Evolutionary conservation across 805 yeast genomes (phyloP).

Genomic region (Saccharomycopsis fodiens): DNA sequence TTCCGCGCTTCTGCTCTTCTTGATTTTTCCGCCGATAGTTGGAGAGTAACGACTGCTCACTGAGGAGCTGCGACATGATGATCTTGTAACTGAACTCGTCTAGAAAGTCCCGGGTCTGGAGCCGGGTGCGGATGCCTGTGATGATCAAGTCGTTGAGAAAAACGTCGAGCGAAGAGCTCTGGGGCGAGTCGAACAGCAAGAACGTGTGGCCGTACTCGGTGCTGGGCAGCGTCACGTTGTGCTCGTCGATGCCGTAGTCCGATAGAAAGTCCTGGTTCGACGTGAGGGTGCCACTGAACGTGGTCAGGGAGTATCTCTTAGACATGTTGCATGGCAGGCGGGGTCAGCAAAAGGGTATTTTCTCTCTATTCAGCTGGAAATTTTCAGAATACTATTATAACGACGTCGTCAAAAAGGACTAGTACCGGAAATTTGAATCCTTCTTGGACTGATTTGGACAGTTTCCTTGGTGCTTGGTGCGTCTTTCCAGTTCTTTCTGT

Average conservation of each 20-base stretch:
- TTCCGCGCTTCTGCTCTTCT: neutral
- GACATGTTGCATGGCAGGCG: too few relatives aligned
- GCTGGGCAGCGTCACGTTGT: neutral
- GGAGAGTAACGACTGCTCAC: constrained; percentile 8
- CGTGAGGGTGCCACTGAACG: constrained; percentile 2
- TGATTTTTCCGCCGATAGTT: too few relatives aligned
- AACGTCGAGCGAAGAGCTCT: neutral
- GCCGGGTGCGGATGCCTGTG: neutral
- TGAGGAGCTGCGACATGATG: constrained; percentile 14
- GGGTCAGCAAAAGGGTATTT: too few relatives aligned
- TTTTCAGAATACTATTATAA: too few relatives aligned
- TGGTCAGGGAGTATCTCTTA: constrained; percentile 1
- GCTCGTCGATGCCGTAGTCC: constrained; percentile 11
- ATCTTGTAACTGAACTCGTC: constrained; percentile 15
- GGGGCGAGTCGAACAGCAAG: neutral
- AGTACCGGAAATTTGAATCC: too few relatives aligned
- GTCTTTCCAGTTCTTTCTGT: too few relatives aligned
- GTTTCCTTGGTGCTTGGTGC: too few relatives aligned
- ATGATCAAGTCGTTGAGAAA: neutral
- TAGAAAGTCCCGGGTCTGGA: constrained; percentile 1
- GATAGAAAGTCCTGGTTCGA: constrained; percentile 4
- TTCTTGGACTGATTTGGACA: too few relatives aligned
- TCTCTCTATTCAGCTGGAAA: too few relatives aligned
- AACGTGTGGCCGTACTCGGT: neutral
- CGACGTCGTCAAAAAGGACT: too few relatives aligned